Conservation (phyloP, 148 eudicot species). For the Hydrangea macrophylla region DNA sequence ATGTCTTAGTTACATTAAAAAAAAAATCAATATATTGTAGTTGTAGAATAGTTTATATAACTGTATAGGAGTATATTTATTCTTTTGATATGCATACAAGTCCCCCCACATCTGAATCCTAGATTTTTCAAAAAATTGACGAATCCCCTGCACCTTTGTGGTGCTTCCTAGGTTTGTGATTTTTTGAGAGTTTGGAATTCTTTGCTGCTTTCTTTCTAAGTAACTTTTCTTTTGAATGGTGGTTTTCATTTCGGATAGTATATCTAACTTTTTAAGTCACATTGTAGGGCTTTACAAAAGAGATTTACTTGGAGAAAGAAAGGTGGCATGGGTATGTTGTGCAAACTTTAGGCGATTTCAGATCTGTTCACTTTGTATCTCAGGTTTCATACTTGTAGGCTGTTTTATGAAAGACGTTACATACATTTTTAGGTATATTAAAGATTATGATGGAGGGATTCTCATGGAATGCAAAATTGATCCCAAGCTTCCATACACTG, state of each 20-base stretch:
- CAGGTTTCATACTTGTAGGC: neutral
- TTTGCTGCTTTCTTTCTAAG: neutral
- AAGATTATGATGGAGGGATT: conserved; percentile 98
- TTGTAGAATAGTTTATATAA: too few relatives aligned
- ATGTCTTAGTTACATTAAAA: too few relatives aligned
- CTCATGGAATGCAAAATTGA: conserved; percentile 98
- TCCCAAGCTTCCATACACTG: conserved; percentile 97
- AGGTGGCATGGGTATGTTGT: conserved; percentile 91
- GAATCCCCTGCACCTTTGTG: too few relatives aligned
- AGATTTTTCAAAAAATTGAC: too few relatives aligned
- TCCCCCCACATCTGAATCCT: too few relatives aligned
- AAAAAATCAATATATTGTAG: too few relatives aligned
- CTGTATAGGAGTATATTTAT: too few relatives aligned
- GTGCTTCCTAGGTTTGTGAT: too few relatives aligned
- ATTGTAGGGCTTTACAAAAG: conserved; percentile 92
- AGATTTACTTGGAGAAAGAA: conserved; percentile 85
- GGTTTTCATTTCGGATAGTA: neutral
- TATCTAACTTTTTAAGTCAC: conserved; percentile 6
- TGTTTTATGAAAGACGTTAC: neutral
- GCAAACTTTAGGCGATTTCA: neutral
- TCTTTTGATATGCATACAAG: too few relatives aligned
- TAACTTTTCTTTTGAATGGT: neutral
- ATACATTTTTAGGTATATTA: conserved; percentile 61
- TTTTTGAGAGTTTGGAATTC: neutral
- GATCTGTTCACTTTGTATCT: conserved; percentile 6